phyloP scores from a whole-genome alignment of 257 asterid genomes.

The Eustoma russellianum region DNA sequence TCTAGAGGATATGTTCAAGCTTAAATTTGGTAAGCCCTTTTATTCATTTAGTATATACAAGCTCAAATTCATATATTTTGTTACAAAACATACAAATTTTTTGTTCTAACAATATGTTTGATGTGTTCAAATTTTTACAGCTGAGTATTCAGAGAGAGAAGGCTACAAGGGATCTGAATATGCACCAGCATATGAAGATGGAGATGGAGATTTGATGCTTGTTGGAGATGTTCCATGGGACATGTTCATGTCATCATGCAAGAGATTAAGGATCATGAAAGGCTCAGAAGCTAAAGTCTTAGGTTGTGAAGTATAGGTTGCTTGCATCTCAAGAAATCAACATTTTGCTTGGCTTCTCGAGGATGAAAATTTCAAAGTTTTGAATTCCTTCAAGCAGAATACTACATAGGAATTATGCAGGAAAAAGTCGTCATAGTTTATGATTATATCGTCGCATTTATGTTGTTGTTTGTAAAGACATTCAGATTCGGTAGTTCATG shows the following conservation, averaged over 20 bases:
- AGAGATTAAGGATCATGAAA: slow-evolving; percentile 68
- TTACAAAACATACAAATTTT: too few relatives aligned
- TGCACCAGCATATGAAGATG: slow-evolving; percentile 83
- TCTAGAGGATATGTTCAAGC: slow-evolving; percentile 68
- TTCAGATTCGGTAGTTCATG: too few relatives aligned
- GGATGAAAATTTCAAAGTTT: slow-evolving; percentile 21
- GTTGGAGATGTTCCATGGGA: slow-evolving; percentile 87
- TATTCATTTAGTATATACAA: slow-evolving; percentile 39
- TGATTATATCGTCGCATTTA: too few relatives aligned
- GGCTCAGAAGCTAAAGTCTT: slow-evolving; percentile 63
- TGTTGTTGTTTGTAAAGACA: too few relatives aligned
- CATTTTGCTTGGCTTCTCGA: slow-evolving; percentile 51
- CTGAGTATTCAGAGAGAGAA: slow-evolving; percentile 69
- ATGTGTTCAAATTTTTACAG: not conserved
- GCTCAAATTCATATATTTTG: slow-evolving; percentile 30
- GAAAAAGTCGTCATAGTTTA: too few relatives aligned
- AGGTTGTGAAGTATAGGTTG: slow-evolving; percentile 36
- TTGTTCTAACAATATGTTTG: too few relatives aligned
- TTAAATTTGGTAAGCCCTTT: slow-evolving; percentile 39
- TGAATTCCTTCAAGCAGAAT: slow-evolving; percentile 14
- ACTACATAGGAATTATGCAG: slow-evolving; percentile 14
- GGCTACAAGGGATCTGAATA: slow-evolving; percentile 75
- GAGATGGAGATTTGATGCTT: slow-evolving; percentile 84
- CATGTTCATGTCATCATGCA: slow-evolving; percentile 66
- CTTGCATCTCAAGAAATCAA: slow-evolving; percentile 17